Base-by-base conservation (phyloP, 805 yeast genomes). In the Yarrowia alimentaria region DNA sequence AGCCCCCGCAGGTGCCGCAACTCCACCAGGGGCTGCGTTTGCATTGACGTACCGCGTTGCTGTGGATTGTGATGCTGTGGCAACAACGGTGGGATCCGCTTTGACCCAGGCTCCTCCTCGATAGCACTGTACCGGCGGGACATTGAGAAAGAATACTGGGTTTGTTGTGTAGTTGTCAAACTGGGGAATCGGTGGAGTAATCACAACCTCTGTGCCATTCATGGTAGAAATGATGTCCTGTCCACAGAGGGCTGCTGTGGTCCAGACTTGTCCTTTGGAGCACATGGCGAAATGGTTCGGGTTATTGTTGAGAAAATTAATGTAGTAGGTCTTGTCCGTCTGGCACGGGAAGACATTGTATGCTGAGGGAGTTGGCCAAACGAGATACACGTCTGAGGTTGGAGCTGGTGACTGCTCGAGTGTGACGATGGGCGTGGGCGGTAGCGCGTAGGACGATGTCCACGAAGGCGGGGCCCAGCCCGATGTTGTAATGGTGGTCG, bases 271-370 rank as follows among this genome's bases (percentile, higher is more conserved):
- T 24, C 47, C 47, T 29, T 40, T 20, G 18, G 47, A 40, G 25
- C 47, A 40, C 13, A 40, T 13, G 24, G 47, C 47, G 28, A 40
- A 40, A 24, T 40, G 47, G 47, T 40, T 40, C n/a, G 68, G 16
- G 22, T 32, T 52, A 40, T 12, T 19, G 4, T 49, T 48, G n/a
- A 35, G 48, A 17, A 26, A 35, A 13, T 43, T 14, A 21, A 45
- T 33, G 33, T 48, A 40, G 24, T 51, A 34, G 2, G 51, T 37
- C 31, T 33, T 42, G 33, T 40, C 47, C 33, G 47, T 18, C 25
- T 40, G 47, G 47, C 47, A 40, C 13, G 47, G 47, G 19, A 40
- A 40, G 17, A 40, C 47, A n/a, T 40, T 40, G 47, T 40, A 40
- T 40, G 47, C 47, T 9, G 30, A 9, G 11, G 47, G 47, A 13